Evolutionary conservation across 176 grass and related monocot genomes (phyloP).

Genomic region (Carex cristatella): DNA sequence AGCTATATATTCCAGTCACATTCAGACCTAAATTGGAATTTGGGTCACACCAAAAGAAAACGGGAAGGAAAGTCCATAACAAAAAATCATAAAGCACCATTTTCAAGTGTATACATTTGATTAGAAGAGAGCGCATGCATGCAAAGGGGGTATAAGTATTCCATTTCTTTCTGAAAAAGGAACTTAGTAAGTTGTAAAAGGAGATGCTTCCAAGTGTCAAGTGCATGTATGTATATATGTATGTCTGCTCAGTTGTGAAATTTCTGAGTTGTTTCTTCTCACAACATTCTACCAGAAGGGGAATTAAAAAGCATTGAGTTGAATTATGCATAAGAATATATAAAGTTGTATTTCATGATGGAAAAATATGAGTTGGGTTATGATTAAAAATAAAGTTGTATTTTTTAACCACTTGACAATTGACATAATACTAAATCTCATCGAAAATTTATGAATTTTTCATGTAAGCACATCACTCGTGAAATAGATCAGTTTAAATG

Average conservation of each 20-base stretch:
- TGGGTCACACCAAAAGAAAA: conserved; percentile 26
- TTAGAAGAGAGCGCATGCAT: conserved; percentile 6
- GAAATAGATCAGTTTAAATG: no score
- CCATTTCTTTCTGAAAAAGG: conserved; percentile 18
- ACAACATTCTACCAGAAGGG: background rate
- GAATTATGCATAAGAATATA: background rate
- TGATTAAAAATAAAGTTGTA: no score
- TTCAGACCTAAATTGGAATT: conserved; percentile 25
- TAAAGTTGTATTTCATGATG: background rate
- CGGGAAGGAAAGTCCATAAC: conserved; percentile 21
- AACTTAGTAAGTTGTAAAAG: background rate
- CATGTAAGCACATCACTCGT: no score
- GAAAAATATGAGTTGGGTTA: background rate
- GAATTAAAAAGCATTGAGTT: background rate
- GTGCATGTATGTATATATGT: background rate
- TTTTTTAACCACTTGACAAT: no score
- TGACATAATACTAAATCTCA: no score
- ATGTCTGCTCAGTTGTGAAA: background rate
- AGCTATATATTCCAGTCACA: background rate
- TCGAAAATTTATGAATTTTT: no score
- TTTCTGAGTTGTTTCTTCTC: conserved; percentile 15
- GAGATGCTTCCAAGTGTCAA: conserved; percentile 12
- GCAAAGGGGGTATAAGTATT: background rate
- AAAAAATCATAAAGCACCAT: background rate
- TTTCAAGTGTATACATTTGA: background rate